Base-by-base conservation (phyloP, 306 rosid species). In the Fagus crenata region DNA sequence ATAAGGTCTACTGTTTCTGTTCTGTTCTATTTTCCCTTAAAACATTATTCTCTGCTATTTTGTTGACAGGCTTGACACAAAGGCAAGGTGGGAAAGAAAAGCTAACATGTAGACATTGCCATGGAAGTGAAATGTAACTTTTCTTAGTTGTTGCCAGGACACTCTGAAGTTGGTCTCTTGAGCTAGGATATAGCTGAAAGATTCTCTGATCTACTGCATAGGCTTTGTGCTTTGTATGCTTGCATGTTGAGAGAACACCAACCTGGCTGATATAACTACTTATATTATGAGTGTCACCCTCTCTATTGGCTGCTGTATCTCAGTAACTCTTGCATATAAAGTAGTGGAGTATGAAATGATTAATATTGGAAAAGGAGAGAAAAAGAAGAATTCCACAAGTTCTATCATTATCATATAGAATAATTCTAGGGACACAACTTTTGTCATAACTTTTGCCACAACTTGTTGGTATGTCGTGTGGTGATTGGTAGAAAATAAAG, bases 51-150 rank as follows among this genome's bases (percentile, higher is more conserved):
- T 39, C 4, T 74, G 74, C 75, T 65, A 32, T 75, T 67, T 65
- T 73, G 71, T 77, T 78, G 71, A 84, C 43, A 90, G 96, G 89
- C 95, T 92, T 40, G 97, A 89, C 78, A 84, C 93, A 40, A 92
- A 87, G 88, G 92, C 89, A 73, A 88, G 97, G 80, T 92, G 97
- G 95, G 93, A 89, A 85, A 88, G 97, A 83, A 92, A 92, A 82
- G 89, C 97, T 67, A 92, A 92, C 91, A 89, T 92, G 94, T 88
- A 89, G 83, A 85, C 64, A 49, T 85, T 67, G 72, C 51, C 51
- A 5, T 61, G 75, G 42, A 43, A 74, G 56, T 54, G 75, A 49
- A 46, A 39, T 61, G 70, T 46, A 9, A 73, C 22, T 4, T 58
- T 74, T 73, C 8, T 54, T 37, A 64, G 42, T 33, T 67, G 64